Percentiles rank a stretch among this genome's conserved stretches.
These are phyloP conservation scores for Microthyrium microscopicum DNA, from an alignment of 2,329 filamentous ascomycete genomes.

Conservation along the genomic window DNA sequence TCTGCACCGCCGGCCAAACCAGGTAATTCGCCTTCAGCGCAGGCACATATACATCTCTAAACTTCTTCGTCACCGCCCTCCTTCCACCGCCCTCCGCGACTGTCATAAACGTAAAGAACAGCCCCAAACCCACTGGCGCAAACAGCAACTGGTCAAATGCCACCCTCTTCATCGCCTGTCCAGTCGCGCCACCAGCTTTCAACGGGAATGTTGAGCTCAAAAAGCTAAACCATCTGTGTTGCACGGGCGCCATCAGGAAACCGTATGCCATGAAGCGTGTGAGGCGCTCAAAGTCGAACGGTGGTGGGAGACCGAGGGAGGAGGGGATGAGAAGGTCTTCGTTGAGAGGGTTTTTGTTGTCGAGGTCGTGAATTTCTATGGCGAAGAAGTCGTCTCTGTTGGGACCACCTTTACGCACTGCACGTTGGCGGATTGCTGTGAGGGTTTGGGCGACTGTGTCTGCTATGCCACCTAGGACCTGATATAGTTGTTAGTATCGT, in stretches of 20 bases:
- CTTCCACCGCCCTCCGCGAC: constrained; percentile 80
- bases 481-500: constrained; percentile 1
- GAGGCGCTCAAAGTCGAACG: constrained; percentile 90
- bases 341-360: constrained; percentile 58
- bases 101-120: constrained; percentile 95
- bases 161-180: constrained; percentile 73
- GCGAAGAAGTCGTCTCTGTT: constrained; percentile 55
- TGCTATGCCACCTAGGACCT: constrained; percentile 80
- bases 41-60: constrained; percentile 84
- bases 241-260: constrained; percentile 86
- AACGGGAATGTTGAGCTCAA: constrained; percentile 70
- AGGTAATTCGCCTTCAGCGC: constrained; percentile 92
- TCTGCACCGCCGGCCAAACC: constrained; percentile 88
- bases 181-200: constrained; percentile 49
- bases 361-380: constrained; percentile 78
- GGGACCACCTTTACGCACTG: constrained; percentile 43
- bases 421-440: constrained; percentile 59
- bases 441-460: constrained; percentile 92
- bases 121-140: constrained; percentile 70
- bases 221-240: constrained; percentile 92
- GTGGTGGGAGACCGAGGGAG: constrained; percentile 46
- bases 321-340: constrained; percentile 50
- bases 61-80: constrained; percentile 64
- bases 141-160: constrained; percentile 88
- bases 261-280: constrained; percentile 95